A percentile compares a stretch with the other conserved stretches of the same genome.
phyloP scores from a whole-genome alignment of 768 basidiomycete species.

The Lactarius hatsudake region DNA sequence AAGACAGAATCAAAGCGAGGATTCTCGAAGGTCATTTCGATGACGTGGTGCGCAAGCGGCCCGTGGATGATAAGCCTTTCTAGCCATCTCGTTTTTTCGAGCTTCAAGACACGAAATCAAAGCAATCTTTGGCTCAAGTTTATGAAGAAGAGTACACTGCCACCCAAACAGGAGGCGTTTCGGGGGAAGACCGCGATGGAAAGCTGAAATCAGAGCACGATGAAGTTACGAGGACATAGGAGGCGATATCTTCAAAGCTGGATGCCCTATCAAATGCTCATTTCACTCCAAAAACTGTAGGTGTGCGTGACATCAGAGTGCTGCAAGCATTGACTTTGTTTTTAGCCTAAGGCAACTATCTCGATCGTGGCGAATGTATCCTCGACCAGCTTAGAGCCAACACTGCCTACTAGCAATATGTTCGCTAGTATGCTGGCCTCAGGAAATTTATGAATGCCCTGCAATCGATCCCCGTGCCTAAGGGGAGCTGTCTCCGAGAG shows the following conservation, averaged over 20 bases:
- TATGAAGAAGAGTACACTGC: conserved; percentile 91
- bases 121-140: conserved; percentile 89
- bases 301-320: conserved; percentile 28
- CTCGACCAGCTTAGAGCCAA: conserved; percentile 82
- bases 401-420: conserved; percentile 80
- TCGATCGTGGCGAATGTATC: conserved; percentile 80
- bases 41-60: conserved; percentile 83
- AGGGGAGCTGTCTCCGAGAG: conserved; percentile 81
- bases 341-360: conserved; percentile 85
- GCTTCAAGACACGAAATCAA: conserved; percentile 83
- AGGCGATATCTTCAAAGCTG: conserved; percentile 78
- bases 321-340: conserved; percentile 22
- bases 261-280: conserved; percentile 95
- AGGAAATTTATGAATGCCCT: conserved; percentile 70
- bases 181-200: conserved; percentile 80
- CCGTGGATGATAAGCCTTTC: conserved; percentile 82
- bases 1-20: conserved; percentile 87
- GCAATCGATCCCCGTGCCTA: conserved; percentile 56
- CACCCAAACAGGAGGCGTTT: conserved; percentile 52
- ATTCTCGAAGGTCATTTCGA: conserved; percentile 86
- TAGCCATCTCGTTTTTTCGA: conserved; percentile 88
- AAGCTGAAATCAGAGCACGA: conserved; percentile 86
- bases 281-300: conserved; percentile 89
- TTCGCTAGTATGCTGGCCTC: conserved; percentile 83
- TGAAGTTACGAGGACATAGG: conserved; percentile 81